These are phyloP conservation scores for Apiotrichum porosum DNA, from an alignment of 1,284 basidiomycete genomes.

Conservation along the genomic window DNA sequence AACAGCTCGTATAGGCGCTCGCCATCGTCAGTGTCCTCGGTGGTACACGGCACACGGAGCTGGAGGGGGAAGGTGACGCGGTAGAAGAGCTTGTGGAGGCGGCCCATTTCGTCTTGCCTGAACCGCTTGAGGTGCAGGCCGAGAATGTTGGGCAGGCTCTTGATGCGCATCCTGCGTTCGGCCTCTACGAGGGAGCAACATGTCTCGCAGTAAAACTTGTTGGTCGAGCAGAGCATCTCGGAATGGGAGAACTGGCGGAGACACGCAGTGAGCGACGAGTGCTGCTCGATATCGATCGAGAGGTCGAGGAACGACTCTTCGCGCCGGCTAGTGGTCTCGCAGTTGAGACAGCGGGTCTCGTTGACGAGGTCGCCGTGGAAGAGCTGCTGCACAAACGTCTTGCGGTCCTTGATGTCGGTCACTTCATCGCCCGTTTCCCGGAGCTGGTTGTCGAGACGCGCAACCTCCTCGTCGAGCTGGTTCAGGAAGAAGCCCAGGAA, in stretches of 20 bases:
- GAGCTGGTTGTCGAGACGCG: constrained; percentile 55
- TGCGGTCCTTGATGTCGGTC: constrained; percentile 37
- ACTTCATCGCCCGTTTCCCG: constrained; percentile 25
- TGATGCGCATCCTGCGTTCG: constrained; percentile 98
- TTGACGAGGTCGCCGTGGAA: constrained; percentile 93
- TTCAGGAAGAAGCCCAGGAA: constrained; percentile 94
- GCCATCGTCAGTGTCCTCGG: constrained; percentile 85
- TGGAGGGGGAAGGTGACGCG: constrained; percentile 94
- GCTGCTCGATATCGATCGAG: constrained; percentile 96
- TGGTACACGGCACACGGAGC: constrained; percentile 91
- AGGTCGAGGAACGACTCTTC: constrained; percentile 96
- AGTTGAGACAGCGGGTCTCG: constrained; percentile 94
- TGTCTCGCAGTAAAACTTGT: constrained; percentile 98
- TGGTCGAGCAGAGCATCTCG: constrained; percentile 95
- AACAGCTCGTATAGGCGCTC: constrained; percentile 85
- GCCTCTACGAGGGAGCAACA: constrained; percentile 97
- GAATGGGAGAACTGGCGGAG: constrained; percentile 92
- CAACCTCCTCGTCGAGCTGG: constrained; percentile 86
- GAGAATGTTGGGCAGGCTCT: constrained; percentile 87
- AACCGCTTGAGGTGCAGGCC: constrained; percentile 95
- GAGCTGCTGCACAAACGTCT: constrained; percentile 82
- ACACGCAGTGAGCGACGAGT: constrained; percentile 91
- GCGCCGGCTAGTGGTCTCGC: constrained; percentile 95
- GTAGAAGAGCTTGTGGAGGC: constrained; percentile 90
- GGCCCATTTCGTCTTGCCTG: constrained; percentile 85